phyloP scores from a whole-genome alignment of 257 asterid genomes.

The Forsythia suspensa region DNA sequence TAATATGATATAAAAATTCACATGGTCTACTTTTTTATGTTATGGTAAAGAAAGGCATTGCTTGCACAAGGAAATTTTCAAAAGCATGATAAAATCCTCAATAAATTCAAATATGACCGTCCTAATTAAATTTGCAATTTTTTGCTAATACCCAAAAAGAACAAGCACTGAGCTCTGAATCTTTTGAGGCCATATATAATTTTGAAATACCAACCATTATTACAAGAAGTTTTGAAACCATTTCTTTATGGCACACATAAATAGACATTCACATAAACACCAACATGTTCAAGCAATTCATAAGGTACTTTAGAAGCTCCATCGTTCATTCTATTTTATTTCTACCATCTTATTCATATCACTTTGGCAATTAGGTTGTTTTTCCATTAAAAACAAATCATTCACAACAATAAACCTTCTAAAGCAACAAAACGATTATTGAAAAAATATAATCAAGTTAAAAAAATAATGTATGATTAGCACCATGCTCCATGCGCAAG shows the following conservation, averaged over 20 bases:
- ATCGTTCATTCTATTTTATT: background rate
- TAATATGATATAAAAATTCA: too few species aligned
- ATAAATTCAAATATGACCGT: background rate
- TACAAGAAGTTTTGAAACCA: too few species aligned
- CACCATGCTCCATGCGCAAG: too few species aligned
- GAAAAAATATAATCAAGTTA: too few species aligned
- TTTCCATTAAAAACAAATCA: background rate
- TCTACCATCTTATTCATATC: background rate
- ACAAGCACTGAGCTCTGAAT: too few species aligned
- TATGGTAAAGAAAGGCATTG: too few species aligned
- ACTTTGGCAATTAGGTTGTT: background rate
- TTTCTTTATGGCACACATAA: background rate
- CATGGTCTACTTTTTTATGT: too few species aligned
- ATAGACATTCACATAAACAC: background rate
- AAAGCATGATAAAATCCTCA: background rate
- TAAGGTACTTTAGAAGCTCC: background rate
- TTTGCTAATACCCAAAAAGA: background rate
- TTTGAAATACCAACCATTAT: too few species aligned
- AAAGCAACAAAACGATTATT: too few species aligned
- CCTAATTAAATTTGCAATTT: background rate
- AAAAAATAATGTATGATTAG: too few species aligned
- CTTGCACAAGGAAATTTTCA: background rate
- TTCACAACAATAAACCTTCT: too few species aligned
- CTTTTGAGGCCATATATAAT: too few species aligned
- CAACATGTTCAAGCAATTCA: background rate